phyloP scores from a whole-genome alignment of 768 basidiomycete species.

The Boletus eberwhitei region DNA sequence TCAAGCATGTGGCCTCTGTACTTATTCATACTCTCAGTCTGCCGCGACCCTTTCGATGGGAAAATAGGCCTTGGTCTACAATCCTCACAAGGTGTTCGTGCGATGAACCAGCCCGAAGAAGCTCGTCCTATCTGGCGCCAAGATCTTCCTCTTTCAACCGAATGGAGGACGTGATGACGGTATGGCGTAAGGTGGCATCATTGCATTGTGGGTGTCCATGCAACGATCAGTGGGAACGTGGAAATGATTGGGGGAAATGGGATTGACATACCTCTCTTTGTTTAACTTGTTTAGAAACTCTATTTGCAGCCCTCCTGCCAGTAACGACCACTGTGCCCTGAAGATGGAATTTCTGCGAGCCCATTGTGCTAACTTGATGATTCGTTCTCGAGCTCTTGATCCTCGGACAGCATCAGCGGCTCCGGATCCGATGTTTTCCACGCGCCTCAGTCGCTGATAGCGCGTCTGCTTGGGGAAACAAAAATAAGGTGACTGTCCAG shows the following conservation, averaged over 20 bases:
- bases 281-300: background rate
- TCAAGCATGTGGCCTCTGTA: background rate
- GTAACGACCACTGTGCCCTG: background rate
- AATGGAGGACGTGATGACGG: conserved; percentile 8
- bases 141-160: background rate
- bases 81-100: background rate
- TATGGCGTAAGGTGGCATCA: background rate
- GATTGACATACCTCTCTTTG: background rate
- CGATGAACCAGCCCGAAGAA: conserved; percentile 10
- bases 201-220: conserved; percentile 3
- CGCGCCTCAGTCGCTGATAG: background rate
- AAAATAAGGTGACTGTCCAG: background rate
- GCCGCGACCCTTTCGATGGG: conserved; percentile 22
- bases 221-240: conserved; percentile 12
- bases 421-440: background rate
- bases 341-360: background rate
- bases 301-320: background rate
- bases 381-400: conserved; percentile 5
- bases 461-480: background rate
- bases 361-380: background rate
- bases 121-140: background rate
- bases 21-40: background rate
- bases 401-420: conserved; percentile 1
- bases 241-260: background rate
- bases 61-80: conserved; percentile 4